Evolutionary conservation across 768 basidiomycete genomes (phyloP).

Genomic region (Phylloporus sp.): DNA sequence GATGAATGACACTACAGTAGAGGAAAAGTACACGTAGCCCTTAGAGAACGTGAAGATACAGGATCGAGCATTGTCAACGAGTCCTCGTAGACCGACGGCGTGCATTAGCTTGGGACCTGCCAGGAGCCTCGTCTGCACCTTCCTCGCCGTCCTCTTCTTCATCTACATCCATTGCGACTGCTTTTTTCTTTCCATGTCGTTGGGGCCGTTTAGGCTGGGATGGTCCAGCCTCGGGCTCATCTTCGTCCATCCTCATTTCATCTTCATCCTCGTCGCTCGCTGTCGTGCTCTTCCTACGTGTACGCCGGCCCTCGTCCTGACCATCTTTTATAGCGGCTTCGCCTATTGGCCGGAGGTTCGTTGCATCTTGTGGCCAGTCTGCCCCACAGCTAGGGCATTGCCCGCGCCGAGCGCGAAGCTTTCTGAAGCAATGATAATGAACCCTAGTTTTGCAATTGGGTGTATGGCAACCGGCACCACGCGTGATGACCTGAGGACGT

Average conservation of each 20-base stretch:
- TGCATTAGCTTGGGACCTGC: constrained; percentile 12
- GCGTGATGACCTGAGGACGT: constrained; percentile 55
- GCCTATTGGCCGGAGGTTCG: constrained; percentile 53
- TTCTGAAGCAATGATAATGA: constrained; percentile 61
- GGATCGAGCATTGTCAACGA: constrained; percentile 6
- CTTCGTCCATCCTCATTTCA: constrained; percentile 31
- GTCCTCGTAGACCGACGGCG: constrained; percentile 20
- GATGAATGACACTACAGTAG: constrained; percentile 24
- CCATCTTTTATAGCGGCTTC: constrained; percentile 64
- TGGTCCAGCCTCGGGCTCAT: constrained; percentile 29
- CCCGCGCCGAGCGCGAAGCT: constrained; percentile 39
- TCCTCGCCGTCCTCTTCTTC: constrained; percentile 36
- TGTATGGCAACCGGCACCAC: constrained; percentile 57
- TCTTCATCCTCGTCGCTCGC: constrained; percentile 42
- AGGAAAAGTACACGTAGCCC: constrained; percentile 9
- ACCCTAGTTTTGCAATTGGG: constrained; percentile 58
- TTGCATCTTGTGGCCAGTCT: constrained; percentile 56
- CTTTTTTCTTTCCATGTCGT: constrained; percentile 27
- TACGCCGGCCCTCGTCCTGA: constrained; percentile 44
- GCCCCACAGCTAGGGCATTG: constrained; percentile 53
- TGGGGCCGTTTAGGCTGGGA: constrained; percentile 29
- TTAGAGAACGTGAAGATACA: constrained; percentile 2
- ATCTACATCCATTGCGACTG: constrained; percentile 40
- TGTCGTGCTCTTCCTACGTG: constrained; percentile 30
- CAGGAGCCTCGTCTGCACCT: constrained; percentile 20